A percentile compares a stretch with the other conserved stretches of the same genome.
These are phyloP conservation scores for Basipetospora sp. DNA, from an alignment of 2,329 filamentous ascomycete species.

Conservation along the genomic window DNA sequence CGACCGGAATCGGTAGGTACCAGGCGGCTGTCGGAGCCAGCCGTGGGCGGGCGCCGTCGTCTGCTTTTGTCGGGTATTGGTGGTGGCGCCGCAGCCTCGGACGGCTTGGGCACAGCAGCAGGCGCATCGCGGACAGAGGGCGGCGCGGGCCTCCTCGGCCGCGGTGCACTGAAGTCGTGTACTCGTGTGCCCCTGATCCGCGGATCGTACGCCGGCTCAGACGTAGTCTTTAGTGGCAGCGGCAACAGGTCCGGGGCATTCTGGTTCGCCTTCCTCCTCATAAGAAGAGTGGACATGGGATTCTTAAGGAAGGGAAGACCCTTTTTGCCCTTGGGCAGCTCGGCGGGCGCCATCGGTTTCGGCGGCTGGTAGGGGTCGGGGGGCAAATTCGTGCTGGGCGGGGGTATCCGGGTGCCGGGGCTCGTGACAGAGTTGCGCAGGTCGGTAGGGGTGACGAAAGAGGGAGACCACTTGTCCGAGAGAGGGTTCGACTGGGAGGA, in stretches of 20 bases:
- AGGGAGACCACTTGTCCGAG: constrained; percentile 20
- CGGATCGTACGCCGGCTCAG: constrained; percentile 42
- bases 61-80: constrained; percentile 4
- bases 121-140: constrained; percentile 1
- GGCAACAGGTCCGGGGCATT: constrained; percentile 28
- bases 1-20: too few relatives aligned
- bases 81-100: background rate
- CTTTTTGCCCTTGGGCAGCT: constrained; percentile 35
- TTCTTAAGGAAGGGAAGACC: constrained; percentile 44
- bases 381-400: constrained; percentile 24
- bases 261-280: constrained; percentile 41
- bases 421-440: constrained; percentile 22
- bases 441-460: constrained; percentile 36
- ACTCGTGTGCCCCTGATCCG: constrained; percentile 49
- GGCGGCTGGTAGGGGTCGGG: constrained; percentile 22
- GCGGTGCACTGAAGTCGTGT: constrained; percentile 51
- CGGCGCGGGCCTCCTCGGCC: constrained; percentile 19
- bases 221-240: constrained; percentile 24
- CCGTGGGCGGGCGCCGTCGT: background rate
- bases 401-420: background rate
- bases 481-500: constrained; percentile 1
- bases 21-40: too few relatives aligned
- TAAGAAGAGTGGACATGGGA: constrained; percentile 42
- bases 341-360: constrained; percentile 18
- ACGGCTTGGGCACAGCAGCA: background rate